These are phyloP conservation scores for Dactylellina drechsleri DNA, from an alignment of 2,329 filamentous ascomycete species.

Conservation along the genomic window DNA sequence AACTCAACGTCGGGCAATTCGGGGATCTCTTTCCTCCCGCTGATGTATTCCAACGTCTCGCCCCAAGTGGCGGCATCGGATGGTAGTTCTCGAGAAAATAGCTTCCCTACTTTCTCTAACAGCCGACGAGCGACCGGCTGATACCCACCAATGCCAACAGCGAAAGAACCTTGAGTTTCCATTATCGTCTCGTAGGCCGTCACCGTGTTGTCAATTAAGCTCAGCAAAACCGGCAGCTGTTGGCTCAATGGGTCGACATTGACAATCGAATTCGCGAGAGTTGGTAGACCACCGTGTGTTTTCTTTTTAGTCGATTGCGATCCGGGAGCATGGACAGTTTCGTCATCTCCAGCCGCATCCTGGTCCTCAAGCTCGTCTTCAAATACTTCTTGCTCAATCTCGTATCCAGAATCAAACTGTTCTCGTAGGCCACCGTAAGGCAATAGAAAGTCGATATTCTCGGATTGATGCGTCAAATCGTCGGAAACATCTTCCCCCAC, in stretches of 20 bases:
- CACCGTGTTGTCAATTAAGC: conserved; percentile 42
- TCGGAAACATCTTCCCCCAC: conserved; percentile 46
- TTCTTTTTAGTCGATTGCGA: conserved; percentile 26
- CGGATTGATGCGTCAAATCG: conserved; percentile 32
- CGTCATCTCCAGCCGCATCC: conserved; percentile 35
- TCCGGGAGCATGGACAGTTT: conserved; percentile 39
- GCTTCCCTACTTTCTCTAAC: conserved; percentile 43
- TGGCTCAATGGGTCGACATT: conserved; percentile 49
- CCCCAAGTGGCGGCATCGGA: conserved; percentile 46
- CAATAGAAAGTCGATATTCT: conserved; percentile 42
- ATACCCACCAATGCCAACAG: conserved; percentile 49
- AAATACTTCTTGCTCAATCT: conserved; percentile 45
- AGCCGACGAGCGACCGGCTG: conserved; percentile 44
- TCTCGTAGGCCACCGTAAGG: conserved; percentile 46
- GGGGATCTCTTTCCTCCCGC: conserved; percentile 34
- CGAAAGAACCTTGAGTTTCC: conserved; percentile 48
- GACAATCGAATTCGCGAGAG: conserved; percentile 32
- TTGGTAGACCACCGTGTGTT: conserved; percentile 13
- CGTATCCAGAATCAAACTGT: conserved; percentile 49
- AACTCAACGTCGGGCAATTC: conserved; percentile 42
- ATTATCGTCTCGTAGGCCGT: conserved; percentile 48
- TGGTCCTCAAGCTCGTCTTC: conserved; percentile 34
- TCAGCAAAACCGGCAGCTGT: conserved; percentile 39
- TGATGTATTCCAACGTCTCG: conserved; percentile 45
- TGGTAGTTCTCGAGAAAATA: conserved; percentile 43